phyloP scores from a whole-genome alignment of 2,329 filamentous ascomycete species.

The Exophiala alcalophila region DNA sequence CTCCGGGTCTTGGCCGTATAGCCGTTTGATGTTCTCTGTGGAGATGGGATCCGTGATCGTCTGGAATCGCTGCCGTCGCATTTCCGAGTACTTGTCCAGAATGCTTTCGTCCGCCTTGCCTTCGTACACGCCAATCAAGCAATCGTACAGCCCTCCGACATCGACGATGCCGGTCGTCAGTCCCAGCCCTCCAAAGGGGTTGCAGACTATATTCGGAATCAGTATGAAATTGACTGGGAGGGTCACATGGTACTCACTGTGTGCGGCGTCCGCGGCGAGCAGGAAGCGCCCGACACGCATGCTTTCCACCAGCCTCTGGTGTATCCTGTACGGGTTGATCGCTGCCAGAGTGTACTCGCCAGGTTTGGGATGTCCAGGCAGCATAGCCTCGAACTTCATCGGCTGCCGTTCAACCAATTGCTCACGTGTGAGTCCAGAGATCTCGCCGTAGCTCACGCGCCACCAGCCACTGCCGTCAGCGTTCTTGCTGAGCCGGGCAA shows the following conservation, averaged over 20 bases:
- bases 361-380: slow-evolving; percentile 60
- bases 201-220: slow-evolving; percentile 37
- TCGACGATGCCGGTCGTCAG: slow-evolving; percentile 64
- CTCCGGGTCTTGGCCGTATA: slow-evolving; percentile 38
- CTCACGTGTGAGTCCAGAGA: slow-evolving; percentile 52
- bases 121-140: slow-evolving; percentile 48
- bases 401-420: slow-evolving; percentile 56
- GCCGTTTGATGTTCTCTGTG: slow-evolving; percentile 41
- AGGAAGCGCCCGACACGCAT: slow-evolving; percentile 58
- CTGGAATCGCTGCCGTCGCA: slow-evolving; percentile 41
- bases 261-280: slow-evolving; percentile 61
- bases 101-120: slow-evolving; percentile 42
- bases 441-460: slow-evolving; percentile 63
- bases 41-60: slow-evolving; percentile 42
- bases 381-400: slow-evolving; percentile 56
- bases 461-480: slow-evolving; percentile 53
- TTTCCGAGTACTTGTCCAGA: slow-evolving; percentile 44
- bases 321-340: slow-evolving; percentile 60
- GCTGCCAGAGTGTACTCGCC: slow-evolving; percentile 56
- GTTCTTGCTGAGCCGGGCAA: slow-evolving; percentile 57
- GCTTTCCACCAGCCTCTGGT: slow-evolving; percentile 57
- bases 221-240: not conserved
- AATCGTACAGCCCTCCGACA: slow-evolving; percentile 60
- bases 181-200: slow-evolving; percentile 58
- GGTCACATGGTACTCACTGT: slow-evolving; percentile 33